Evolutionary conservation across 192 early-diverging fungal genomes (phyloP).

Genomic region (Entomortierella parvispora): DNA sequence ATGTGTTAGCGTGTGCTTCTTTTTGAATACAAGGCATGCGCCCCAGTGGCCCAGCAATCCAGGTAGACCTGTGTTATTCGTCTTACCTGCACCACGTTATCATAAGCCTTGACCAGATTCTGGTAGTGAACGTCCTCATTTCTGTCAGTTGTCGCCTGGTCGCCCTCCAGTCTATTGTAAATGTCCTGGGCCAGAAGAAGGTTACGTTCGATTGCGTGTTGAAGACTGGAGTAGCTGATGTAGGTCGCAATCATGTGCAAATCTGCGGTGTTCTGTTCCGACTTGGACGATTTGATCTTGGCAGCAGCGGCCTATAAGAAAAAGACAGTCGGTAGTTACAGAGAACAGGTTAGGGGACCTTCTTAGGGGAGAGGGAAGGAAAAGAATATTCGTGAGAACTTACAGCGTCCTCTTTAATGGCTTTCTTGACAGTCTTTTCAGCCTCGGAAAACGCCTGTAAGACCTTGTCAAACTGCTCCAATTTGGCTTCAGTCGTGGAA

Average conservation of each 20-base stretch:
- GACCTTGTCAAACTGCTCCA: constrained; percentile 65
- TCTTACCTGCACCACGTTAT: constrained; percentile 68
- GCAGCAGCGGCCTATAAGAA: constrained; percentile 62
- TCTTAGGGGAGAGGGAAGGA: not conserved
- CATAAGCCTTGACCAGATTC: constrained; percentile 73
- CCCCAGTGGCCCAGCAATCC: no score
- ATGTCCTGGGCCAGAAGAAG: constrained; percentile 57
- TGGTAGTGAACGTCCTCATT: constrained; percentile 62
- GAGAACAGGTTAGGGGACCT: not conserved
- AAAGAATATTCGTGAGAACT: constrained; percentile 2
- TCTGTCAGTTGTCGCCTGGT: constrained; percentile 22
- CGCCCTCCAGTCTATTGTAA: constrained; percentile 48
- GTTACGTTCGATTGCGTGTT: constrained; percentile 66
- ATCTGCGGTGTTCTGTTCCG: constrained; percentile 64
- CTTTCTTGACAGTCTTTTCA: constrained; percentile 65
- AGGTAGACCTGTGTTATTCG: not conserved
- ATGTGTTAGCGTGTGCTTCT: no score
- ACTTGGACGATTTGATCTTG: constrained; percentile 77
- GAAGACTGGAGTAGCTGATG: constrained; percentile 65
- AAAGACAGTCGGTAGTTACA: not conserved
- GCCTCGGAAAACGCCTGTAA: constrained; percentile 69
- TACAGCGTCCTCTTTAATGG: constrained; percentile 71
- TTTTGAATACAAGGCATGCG: no score
- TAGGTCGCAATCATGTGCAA: constrained; percentile 66
- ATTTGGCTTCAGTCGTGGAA: constrained; percentile 36